phyloP scores from a whole-genome alignment of 768 basidiomycete genomes.

The Psilocybe cubensis region DNA sequence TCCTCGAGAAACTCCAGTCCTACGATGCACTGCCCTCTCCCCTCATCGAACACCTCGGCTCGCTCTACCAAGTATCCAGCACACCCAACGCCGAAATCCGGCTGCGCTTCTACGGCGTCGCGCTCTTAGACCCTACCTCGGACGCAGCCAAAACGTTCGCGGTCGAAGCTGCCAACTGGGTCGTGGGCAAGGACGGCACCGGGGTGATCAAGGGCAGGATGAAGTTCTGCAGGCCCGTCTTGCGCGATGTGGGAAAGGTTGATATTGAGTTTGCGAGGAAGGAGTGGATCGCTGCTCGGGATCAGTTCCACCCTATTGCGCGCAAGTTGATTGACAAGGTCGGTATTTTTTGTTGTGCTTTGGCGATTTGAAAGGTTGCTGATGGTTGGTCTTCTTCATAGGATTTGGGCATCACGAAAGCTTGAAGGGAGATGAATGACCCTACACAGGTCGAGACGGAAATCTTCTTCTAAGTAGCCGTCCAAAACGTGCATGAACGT shows the following conservation, averaged over 20 bases:
- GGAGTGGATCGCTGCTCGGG: conserved; percentile 50
- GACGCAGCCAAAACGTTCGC: conserved; percentile 56
- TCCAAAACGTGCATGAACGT: background rate
- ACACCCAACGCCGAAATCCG: conserved; percentile 80
- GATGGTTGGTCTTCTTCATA: background rate
- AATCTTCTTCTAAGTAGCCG: too few relatives aligned
- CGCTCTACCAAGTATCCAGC: conserved; percentile 48
- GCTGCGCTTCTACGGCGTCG: conserved; percentile 76
- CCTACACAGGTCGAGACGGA: background rate
- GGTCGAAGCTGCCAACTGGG: conserved; percentile 63
- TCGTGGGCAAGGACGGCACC: conserved; percentile 63
- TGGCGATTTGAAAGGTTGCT: background rate
- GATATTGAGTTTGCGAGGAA: conserved; percentile 54
- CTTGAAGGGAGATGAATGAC: background rate
- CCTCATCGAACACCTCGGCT: conserved; percentile 64
- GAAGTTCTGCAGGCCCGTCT: conserved; percentile 82
- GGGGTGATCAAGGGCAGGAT: conserved; percentile 76
- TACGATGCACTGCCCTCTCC: conserved; percentile 59
- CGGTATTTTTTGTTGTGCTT: background rate
- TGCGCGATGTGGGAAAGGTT: conserved; percentile 57
- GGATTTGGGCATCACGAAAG: conserved; percentile 18
- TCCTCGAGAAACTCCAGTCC: conserved; percentile 80
- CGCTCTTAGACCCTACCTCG: conserved; percentile 53
- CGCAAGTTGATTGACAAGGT: conserved; percentile 79
- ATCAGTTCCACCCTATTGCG: conserved; percentile 78